phyloP scores from a whole-genome alignment of 2,329 filamentous ascomycete genomes.

The Ramularia collo-cygni region DNA sequence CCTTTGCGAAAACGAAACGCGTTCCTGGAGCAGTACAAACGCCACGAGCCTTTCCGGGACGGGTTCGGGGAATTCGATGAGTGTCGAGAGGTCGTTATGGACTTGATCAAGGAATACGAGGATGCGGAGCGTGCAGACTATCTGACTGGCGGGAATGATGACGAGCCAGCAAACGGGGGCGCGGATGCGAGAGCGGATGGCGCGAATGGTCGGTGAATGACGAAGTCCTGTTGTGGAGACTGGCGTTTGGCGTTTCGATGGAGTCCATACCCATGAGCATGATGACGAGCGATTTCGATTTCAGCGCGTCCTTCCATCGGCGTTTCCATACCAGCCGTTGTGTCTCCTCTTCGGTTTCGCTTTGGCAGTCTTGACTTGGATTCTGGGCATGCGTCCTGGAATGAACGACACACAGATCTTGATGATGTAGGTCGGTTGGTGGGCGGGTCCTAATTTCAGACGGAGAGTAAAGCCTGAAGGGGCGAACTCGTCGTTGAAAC shows the following conservation, averaged over 20 bases:
- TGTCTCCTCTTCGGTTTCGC: slow-evolving; percentile 15
- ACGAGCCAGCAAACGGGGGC: slow-evolving; percentile 24
- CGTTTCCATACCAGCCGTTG: no score
- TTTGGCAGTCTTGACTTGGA: slow-evolving; percentile 24
- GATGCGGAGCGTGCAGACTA: slow-evolving; percentile 89
- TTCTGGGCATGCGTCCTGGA: slow-evolving; percentile 21
- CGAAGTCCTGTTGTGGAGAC: no score
- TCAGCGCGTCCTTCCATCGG: no score
- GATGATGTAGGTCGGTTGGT: slow-evolving; percentile 21
- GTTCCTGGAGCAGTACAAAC: slow-evolving; percentile 94
- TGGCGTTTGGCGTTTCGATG: slow-evolving; percentile 1
- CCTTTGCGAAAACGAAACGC: slow-evolving; percentile 93
- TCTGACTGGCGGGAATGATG: slow-evolving; percentile 51
- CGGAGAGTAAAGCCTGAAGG: slow-evolving; percentile 22
- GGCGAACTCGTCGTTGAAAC: slow-evolving; percentile 22
- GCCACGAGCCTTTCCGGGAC: slow-evolving; percentile 86
- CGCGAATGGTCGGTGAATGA: slow-evolving; percentile 34
- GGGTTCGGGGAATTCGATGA: slow-evolving; percentile 94
- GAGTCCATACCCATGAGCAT: slow-evolving; percentile 8
- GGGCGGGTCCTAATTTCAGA: slow-evolving; percentile 23
- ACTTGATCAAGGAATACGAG: slow-evolving; percentile 91
- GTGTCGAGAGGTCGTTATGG: slow-evolving; percentile 81
- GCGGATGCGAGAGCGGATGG: slow-evolving; percentile 35
- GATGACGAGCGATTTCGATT: no score
- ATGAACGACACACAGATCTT: slow-evolving; percentile 27